Conservation (phyloP, 345 rosid genomes). For the Sisymbrium irio region DNA sequence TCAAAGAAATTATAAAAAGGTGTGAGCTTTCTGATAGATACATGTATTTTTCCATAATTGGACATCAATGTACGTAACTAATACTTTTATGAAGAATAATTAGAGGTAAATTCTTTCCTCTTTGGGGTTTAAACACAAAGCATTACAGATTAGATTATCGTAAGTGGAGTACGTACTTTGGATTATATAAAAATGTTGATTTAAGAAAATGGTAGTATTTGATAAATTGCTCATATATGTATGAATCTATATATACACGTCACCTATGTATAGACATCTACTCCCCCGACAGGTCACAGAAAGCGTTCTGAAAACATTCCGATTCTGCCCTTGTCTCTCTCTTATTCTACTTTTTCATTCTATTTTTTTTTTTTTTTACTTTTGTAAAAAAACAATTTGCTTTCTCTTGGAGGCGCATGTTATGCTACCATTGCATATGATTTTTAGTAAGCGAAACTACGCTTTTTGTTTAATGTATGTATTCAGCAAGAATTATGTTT, state of each 20-base stretch:
- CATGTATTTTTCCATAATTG: neutral
- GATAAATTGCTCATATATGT: neutral
- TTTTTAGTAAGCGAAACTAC: neutral
- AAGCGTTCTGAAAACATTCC: conserved; percentile 41
- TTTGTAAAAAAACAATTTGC: neutral
- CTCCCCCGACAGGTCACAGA: conserved; percentile 43
- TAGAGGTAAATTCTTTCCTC: conserved; percentile 9
- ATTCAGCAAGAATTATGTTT: neutral
- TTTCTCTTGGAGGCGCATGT: neutral
- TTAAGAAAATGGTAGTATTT: neutral
- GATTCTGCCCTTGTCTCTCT: conserved; percentile 25
- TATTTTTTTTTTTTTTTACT: neutral
- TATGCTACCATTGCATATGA: conserved; percentile 9
- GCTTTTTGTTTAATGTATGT: neutral
- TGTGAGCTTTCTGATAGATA: neutral
- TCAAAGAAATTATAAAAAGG: conserved; percentile 15
- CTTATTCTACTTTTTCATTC: neutral
- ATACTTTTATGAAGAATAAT: neutral
- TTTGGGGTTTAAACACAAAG: conserved; percentile 19
- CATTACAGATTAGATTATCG: neutral
- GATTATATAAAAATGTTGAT: conserved; percentile 4
- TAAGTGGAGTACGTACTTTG: neutral
- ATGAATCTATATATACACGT: neutral
- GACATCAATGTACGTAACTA: neutral
- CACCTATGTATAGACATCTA: conserved; percentile 25